These are phyloP conservation scores for Meredithiella fracta DNA, from an alignment of 2,329 filamentous ascomycete species.

Conservation along the genomic window DNA sequence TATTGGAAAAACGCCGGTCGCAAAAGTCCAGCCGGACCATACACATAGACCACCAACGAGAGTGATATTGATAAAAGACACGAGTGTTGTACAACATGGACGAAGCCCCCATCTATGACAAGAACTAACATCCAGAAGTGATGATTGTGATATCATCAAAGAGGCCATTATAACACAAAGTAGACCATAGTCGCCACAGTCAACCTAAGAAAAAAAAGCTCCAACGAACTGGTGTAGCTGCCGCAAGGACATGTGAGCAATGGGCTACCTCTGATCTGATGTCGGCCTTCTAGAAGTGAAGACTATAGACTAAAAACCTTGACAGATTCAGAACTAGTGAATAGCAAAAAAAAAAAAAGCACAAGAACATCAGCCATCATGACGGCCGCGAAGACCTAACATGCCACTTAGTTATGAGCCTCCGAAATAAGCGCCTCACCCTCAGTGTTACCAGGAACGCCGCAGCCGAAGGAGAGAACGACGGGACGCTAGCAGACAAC, in stretches of 20 bases:
- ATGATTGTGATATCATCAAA: neutral
- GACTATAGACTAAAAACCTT: no score
- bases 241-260: no score
- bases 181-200: no score
- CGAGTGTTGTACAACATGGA: neutral
- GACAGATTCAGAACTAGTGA: no score
- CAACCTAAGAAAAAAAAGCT: no score
- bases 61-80: neutral
- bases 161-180: no score
- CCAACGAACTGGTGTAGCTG: no score
- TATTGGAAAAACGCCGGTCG: neutral
- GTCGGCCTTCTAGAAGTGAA: no score
- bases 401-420: slow-evolving; percentile 7
- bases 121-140: neutral
- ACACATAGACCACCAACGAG: neutral
- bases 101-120: neutral
- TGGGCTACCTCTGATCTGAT: no score
- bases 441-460: neutral
- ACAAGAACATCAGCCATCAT: neutral
- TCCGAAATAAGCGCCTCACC: neutral
- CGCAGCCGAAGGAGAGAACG: slow-evolving; percentile 22
- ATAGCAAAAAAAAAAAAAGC: neutral
- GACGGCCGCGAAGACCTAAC: neutral
- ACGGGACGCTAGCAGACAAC: slow-evolving; percentile 25
- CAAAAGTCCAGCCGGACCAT: neutral